Conservation (phyloP, 169 alveolate genomes). For the Miamiensis avidus region DNA sequence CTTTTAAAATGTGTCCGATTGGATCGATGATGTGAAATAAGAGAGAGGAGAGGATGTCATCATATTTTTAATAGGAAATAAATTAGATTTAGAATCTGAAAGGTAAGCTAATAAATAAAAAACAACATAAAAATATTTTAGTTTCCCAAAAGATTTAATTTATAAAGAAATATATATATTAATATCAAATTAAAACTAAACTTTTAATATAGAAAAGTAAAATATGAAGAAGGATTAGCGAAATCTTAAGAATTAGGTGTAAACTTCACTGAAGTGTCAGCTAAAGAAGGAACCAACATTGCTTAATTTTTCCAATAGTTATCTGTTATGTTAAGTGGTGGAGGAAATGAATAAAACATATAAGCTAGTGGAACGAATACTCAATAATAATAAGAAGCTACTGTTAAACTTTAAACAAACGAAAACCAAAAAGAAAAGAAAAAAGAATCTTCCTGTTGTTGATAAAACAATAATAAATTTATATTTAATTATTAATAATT, state of each 20-base stretch:
- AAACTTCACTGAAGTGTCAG: conserved; percentile 24
- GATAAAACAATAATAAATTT: too few species aligned
- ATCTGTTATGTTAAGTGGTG: conserved; percentile 17
- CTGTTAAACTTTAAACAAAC: too few species aligned
- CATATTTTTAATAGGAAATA: conserved; percentile 75
- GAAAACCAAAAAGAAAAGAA: too few species aligned
- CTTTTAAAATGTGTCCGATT: conserved; percentile 90
- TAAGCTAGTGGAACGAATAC: too few species aligned
- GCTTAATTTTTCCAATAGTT: conserved; percentile 10
- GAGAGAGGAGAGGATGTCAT: conserved; percentile 82
- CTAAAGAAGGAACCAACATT: conserved; percentile 23
- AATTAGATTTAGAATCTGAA: conserved; percentile 64
- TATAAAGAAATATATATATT: too few species aligned
- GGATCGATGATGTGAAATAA: conserved; percentile 97
- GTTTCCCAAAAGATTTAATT: not conserved
- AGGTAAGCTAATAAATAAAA: conserved; percentile 39
- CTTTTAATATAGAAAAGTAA: conserved; percentile 8
- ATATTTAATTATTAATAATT: too few species aligned
- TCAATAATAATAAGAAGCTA: too few species aligned
- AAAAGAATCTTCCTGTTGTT: too few species aligned
- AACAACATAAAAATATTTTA: not conserved
- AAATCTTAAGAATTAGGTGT: conserved; percentile 17
- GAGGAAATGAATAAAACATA: too few species aligned
- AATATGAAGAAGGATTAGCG: conserved; percentile 9
- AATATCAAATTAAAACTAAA: not conserved